Percentiles rank a stretch among this genome's conserved stretches.
phyloP scores from a whole-genome alignment of 2,329 filamentous ascomycete genomes.

The Colletotrichum destructivum region DNA sequence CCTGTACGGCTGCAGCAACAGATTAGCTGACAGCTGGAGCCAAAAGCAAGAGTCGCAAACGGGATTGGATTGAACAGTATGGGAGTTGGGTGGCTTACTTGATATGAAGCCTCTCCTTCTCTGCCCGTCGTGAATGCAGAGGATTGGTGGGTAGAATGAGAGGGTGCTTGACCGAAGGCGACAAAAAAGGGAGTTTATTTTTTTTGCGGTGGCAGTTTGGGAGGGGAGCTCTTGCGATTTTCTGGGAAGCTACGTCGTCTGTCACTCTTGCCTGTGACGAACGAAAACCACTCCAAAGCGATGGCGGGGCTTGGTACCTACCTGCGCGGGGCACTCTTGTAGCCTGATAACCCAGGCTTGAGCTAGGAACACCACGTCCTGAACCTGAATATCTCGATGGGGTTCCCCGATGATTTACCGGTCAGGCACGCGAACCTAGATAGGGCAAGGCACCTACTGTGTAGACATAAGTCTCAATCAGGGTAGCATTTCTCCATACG shows the following conservation, averaged over 20 bases:
- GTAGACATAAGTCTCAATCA: background rate
- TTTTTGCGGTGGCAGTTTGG: conserved; percentile 11
- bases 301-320: conserved; percentile 33
- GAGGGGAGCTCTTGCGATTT: conserved; percentile 31
- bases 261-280: conserved; percentile 36
- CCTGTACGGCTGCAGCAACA: conserved; percentile 11
- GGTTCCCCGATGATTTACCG: conserved; percentile 14
- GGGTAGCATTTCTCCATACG: conserved; percentile 10
- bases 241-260: conserved; percentile 37
- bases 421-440: background rate
- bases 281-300: conserved; percentile 15
- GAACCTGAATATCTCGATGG: background rate
- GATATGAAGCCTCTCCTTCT: conserved; percentile 2
- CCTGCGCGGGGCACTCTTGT: conserved; percentile 37
- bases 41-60: background rate
- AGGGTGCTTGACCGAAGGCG: no score
- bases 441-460: background rate
- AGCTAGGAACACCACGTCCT: background rate
- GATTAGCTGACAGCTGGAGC: conserved; percentile 15
- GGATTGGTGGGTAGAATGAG: no score
- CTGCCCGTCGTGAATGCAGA: background rate
- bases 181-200: background rate
- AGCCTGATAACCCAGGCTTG: conserved; percentile 24
- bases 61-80: background rate
- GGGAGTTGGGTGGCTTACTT: background rate